These are phyloP conservation scores for barley (Hordeum vulgare) DNA, from an alignment of 176 grass and related monocot genomes.

Conservation along the genomic window MorexV3_pseudomolecules_assembly NC_058519.1:610957081-610957580, in stretches of 20 bases:
- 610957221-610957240: background rate
- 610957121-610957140: background rate
- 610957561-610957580: background rate
- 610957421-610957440: no score
- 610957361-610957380: background rate
- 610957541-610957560: background rate
- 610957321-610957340: background rate
- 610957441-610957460: background rate
- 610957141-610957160: background rate
- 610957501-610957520: background rate
- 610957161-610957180: background rate
- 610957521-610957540: background rate
- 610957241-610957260: background rate
- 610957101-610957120: background rate
- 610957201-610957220: background rate
- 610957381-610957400: no score
- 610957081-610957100: background rate
- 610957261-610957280: background rate
- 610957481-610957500: background rate
- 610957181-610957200: background rate
- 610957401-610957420: no score
- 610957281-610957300: background rate
- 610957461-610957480: slow-evolving; percentile 18
- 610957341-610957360: background rate
- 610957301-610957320: background rate